These are phyloP conservation scores for Choanephora cucurbitarum DNA, from an alignment of 371 early-diverging fungal species.

Conservation along the genomic window DNA sequence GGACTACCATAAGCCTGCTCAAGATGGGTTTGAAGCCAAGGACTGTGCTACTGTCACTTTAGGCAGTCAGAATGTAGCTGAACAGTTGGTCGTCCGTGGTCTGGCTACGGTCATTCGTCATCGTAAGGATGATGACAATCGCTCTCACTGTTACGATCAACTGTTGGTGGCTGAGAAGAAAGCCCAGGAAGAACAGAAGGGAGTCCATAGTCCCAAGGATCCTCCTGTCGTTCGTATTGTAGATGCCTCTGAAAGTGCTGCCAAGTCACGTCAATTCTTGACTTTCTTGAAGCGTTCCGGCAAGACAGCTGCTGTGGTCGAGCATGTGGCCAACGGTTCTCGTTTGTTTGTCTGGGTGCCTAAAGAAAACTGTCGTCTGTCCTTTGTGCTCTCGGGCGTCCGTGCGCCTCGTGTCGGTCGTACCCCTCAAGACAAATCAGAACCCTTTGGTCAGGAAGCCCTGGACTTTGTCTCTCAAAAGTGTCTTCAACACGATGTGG, in stretches of 20 bases:
- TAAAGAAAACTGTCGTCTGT: slow-evolving; percentile 81
- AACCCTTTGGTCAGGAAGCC: slow-evolving; percentile 89
- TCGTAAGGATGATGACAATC: slow-evolving; percentile 85
- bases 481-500: slow-evolving; percentile 90
- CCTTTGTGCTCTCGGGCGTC: slow-evolving; percentile 80
- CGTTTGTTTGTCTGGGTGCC: slow-evolving; percentile 85
- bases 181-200: slow-evolving; percentile 72
- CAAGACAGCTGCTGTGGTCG: slow-evolving; percentile 79
- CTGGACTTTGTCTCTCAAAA: slow-evolving; percentile 64
- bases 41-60: slow-evolving; percentile 85
- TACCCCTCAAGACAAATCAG: slow-evolving; percentile 68
- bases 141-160: slow-evolving; percentile 84
- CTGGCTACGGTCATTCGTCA: slow-evolving; percentile 86
- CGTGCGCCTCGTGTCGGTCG: slow-evolving; percentile 77
- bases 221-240: slow-evolving; percentile 66
- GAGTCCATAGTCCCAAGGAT: slow-evolving; percentile 80
- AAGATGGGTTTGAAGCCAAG: slow-evolving; percentile 84
- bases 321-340: slow-evolving; percentile 82
- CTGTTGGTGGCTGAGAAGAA: slow-evolving; percentile 81
- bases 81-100: slow-evolving; percentile 75
- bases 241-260: slow-evolving; percentile 73
- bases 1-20: slow-evolving; percentile 89
- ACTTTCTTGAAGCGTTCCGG: slow-evolving; percentile 82
- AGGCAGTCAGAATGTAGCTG: slow-evolving; percentile 74
- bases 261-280: slow-evolving; percentile 85